A percentile compares a stretch with the other conserved stretches of the same genome.
Conservation (phyloP, 2,329 filamentous ascomycete genomes). For the Neurospora crassa region DNA sequence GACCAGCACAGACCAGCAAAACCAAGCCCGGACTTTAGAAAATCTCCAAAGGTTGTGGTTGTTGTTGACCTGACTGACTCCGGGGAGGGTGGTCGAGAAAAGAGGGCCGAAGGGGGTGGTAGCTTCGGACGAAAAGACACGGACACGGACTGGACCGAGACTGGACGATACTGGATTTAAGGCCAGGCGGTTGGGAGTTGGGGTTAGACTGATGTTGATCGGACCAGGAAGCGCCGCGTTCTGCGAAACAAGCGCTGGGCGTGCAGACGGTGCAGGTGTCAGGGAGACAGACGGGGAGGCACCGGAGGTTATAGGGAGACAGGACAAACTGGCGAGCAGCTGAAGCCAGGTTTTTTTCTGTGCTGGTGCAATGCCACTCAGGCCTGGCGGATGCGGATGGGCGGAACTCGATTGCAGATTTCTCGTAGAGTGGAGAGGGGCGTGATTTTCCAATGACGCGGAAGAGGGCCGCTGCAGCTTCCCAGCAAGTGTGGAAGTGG, state of each 20-base stretch:
- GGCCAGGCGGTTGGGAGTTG: background rate
- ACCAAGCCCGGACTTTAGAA: background rate
- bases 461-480: constrained; percentile 10
- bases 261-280: background rate
- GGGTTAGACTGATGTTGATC: background rate
- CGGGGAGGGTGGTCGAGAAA: background rate
- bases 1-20: constrained; percentile 10
- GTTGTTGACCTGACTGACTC: background rate
- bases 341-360: background rate
- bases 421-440: constrained; percentile 16
- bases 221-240: background rate
- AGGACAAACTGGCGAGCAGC: background rate
- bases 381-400: background rate
- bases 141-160: background rate
- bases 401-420: constrained; percentile 11
- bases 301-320: background rate
- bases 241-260: background rate
- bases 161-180: background rate
- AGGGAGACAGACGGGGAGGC: background rate
- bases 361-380: background rate
- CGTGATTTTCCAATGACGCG: constrained; percentile 17
- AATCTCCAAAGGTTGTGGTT: background rate
- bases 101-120: background rate
- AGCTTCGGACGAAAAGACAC: background rate
- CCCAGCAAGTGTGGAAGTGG: constrained; percentile 1